Evolutionary conservation across 306 rosid species (phyloP), one percentile per base, ranked within the genome.

Genomic region (Medicago truncatula): DNA sequence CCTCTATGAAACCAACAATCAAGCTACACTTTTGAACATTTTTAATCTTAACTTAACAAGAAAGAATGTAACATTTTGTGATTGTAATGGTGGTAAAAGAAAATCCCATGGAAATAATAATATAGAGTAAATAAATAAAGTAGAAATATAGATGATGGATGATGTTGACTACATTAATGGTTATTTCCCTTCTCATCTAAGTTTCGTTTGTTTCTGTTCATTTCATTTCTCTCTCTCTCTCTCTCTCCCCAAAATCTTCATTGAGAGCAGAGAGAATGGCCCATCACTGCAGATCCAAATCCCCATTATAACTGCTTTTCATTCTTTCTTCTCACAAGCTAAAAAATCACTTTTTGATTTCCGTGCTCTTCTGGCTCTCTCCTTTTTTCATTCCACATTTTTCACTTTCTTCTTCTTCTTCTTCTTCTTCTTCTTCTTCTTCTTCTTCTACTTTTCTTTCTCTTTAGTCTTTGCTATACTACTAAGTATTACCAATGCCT

Each of bases 261-360:
- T 79, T 56, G 13, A 71, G 85, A 81, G 86, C 83, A 87, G 10
- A 70, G 86, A 83, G 87, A 86, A 86, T 91, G 92, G 82, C 85
- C 87, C 87, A 53, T 85, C 81, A 83, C 87, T 84, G 88, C 80
- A 82, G 94, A 87, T 87, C 92, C 88, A 82, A 91, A 86, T 79
- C 82, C 80, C 81, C 82, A 63, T 78, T 75, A 82, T 87, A 39
- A 83, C 83, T 78, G 79, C 84, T 82, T 82, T 78, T 62, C 52
- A 47, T 20, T 47, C 38, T 70, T 47, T 15, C 60, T 13, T 49
- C 65, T 5, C 73, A 15, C 15, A 72, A 50, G 21, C 52, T 10
- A 71, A 82, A 79, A 79, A 28, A 75, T 78, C 80, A 18, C 83
- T n/a, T 80, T 83, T 86, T 81, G 74, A 80, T 82, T 81, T 25